Evolutionary conservation across 1,284 basidiomycete species (phyloP), one percentile per base, ranked within the genome.

Genomic region (Ustilago loliicola): DNA sequence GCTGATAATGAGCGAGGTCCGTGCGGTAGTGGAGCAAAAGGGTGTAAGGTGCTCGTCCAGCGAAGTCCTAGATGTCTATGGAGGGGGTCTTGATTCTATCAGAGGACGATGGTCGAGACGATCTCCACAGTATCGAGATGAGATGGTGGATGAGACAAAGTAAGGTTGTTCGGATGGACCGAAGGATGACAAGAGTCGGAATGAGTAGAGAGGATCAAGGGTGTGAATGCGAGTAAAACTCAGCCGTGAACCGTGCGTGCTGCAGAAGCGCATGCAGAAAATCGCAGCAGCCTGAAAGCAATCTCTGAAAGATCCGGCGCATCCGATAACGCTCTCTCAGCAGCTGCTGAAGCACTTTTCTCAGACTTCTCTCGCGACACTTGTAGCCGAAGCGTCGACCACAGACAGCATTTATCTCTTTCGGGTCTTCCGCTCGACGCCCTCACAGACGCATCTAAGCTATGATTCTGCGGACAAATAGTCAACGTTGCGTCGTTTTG

Each of bases 161-260:
- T 15, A 30, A 32, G 51, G n/a, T 8, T 32, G 29, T 19, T 45
- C 51, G 51, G 32, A 27, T 27, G 48, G 48, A 50, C 25, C 48
- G 48, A 50, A 50, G 25, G 48, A 50, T 30, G 48, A 29, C 48
- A 50, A 50, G 25, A 27, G 11, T 9, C 11, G 27, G 25, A 15
- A 29, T 15, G 23, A 21, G 48, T 13, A 50, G 8, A 48, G 45
- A 9, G 45, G 8, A 8, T 23, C n/a, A 10, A 23, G 21, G 10
- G 19, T 48, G 23, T 11, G 45, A 48, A 48, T 48, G 45, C 45
- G 25, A 29, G 45, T 23, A 25, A 45, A 50, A 50, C 51, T 32
- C 51, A 53, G 51, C 51, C 21, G 13, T 53, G 51, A 53, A 53
- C 51, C 51, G 51, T 53, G 51, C 51, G 51, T 55, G 23, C 53